Conservation (phyloP, 2,329 filamentous ascomycete genomes). For the Pseudocercospora vitis region DNA sequence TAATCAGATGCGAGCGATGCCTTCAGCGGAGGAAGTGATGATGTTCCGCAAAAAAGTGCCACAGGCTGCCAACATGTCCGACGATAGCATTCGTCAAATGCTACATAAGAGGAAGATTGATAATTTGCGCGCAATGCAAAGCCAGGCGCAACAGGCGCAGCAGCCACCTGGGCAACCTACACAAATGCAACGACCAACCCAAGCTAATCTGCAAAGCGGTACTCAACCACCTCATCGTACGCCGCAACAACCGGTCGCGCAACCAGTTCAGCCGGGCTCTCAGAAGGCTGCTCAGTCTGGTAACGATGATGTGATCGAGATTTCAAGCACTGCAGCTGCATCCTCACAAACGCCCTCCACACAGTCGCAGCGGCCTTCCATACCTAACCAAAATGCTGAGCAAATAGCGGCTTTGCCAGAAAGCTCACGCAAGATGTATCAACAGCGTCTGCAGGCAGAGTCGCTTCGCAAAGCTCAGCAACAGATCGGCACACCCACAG, state of each 20-base stretch:
- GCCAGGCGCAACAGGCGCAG: constrained; percentile 40
- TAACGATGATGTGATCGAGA: constrained; percentile 46
- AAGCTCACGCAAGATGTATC: constrained; percentile 23
- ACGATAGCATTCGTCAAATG: constrained; percentile 46
- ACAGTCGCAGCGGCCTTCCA: constrained; percentile 26
- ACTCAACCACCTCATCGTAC: constrained; percentile 19
- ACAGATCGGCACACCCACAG: constrained; percentile 11
- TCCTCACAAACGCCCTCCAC: constrained; percentile 37
- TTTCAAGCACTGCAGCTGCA: constrained; percentile 31
- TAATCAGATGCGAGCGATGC: constrained; percentile 19
- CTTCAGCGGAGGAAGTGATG: constrained; percentile 41
- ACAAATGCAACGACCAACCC: constrained; percentile 31
- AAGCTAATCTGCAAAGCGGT: constrained; percentile 12
- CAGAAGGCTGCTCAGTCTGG: constrained; percentile 30
- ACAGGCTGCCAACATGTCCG: constrained; percentile 38
- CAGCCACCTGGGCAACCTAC: constrained; percentile 34
- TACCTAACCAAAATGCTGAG: constrained; percentile 18
- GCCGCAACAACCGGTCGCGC: constrained; percentile 22
- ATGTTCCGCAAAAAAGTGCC: constrained; percentile 38
- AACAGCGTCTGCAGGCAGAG: constrained; percentile 25
- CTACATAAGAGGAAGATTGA: constrained; percentile 27
- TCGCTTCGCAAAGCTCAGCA: constrained; percentile 33
- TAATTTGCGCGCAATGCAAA: constrained; percentile 29
- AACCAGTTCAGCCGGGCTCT: constrained; percentile 27
- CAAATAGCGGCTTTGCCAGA: constrained; percentile 31